Conservation (phyloP, 129 eudicot species). For the Rutidosis leptorrhynchoides region DNA sequence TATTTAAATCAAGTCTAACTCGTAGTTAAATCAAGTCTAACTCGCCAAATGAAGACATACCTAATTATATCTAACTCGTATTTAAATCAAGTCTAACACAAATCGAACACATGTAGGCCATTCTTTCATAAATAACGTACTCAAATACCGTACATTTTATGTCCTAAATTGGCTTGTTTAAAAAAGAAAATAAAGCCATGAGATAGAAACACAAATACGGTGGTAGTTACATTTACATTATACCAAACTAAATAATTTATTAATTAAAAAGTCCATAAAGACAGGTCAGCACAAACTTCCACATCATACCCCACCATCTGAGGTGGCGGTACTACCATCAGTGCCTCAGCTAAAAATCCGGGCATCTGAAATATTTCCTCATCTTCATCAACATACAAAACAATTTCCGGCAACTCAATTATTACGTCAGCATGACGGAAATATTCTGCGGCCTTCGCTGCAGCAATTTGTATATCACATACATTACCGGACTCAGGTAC, state of each 20-base stretch:
- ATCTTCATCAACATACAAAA: slow-evolving; percentile 45
- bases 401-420: slow-evolving; percentile 20
- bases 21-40: too few species aligned
- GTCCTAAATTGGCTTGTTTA: neutral
- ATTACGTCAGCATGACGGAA: slow-evolving; percentile 29
- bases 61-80: neutral
- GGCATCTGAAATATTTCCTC: slow-evolving; percentile 42
- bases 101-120: neutral
- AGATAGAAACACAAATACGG: neutral
- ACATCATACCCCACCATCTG: slow-evolving; percentile 21
- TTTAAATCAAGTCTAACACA: neutral
- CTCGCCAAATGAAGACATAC: too few species aligned
- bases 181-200: neutral
- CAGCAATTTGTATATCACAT: slow-evolving; percentile 61
- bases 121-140: neutral
- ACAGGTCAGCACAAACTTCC: slow-evolving; percentile 36
- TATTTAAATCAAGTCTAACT: too few species aligned
- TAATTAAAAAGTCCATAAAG: slow-evolving; percentile 40
- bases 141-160: neutral
- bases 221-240: too few species aligned
- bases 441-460: slow-evolving; percentile 60
- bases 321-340: slow-evolving; percentile 60
- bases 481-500: slow-evolving; percentile 42
- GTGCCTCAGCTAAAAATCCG: slow-evolving; percentile 53
- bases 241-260: too few species aligned